These are phyloP conservation scores for Glaciozyma martinii DNA, from an alignment of 768 basidiomycete genomes.

Conservation along the genomic window DNA sequence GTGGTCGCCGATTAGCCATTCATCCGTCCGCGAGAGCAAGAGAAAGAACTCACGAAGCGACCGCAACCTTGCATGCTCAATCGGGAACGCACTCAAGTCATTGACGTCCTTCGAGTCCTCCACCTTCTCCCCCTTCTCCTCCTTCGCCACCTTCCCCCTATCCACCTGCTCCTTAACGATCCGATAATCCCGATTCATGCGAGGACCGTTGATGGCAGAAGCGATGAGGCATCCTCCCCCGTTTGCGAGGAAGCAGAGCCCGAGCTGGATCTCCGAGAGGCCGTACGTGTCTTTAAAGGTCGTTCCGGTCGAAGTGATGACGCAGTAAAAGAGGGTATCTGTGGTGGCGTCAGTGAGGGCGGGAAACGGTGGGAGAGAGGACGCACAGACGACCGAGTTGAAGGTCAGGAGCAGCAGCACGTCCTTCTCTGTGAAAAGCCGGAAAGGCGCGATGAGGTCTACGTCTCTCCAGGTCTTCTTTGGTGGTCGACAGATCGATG, in stretches of 20 bases:
- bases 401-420: constrained; percentile 47
- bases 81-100: constrained; percentile 25
- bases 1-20: neutral
- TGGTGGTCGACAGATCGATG: constrained; percentile 9
- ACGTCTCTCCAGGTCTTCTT: constrained; percentile 24
- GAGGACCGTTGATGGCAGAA: constrained; percentile 51
- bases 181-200: constrained; percentile 61
- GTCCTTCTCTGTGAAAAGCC: constrained; percentile 51
- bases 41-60: constrained; percentile 20
- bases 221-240: constrained; percentile 64
- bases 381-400: constrained; percentile 1
- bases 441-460: constrained; percentile 37
- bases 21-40: neutral
- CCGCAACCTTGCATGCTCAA: constrained; percentile 37
- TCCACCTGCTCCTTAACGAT: constrained; percentile 38
- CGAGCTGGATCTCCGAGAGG: constrained; percentile 56
- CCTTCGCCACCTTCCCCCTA: neutral
- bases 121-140: constrained; percentile 11
- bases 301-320: constrained; percentile 55
- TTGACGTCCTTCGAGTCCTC: constrained; percentile 33
- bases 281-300: constrained; percentile 53
- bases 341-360: neutral
- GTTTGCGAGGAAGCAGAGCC: constrained; percentile 66
- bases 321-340: constrained; percentile 50
- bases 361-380: neutral